These are phyloP conservation scores for Albugo candida DNA, from an alignment of 352 stramenopile genomes.

Conservation along the genomic window DNA sequence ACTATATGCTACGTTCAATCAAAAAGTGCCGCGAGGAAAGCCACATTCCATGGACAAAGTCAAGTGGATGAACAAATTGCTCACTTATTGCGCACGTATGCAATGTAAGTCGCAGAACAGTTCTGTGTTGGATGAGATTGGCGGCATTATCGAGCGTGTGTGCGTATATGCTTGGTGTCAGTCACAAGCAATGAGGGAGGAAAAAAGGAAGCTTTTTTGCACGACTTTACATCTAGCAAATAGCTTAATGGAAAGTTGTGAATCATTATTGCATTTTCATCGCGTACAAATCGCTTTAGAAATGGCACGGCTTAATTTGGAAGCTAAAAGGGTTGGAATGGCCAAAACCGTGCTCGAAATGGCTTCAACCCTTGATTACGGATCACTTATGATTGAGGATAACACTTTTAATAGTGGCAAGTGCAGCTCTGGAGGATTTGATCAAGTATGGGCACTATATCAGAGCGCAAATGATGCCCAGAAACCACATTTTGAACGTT, in stretches of 20 bases:
- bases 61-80: slow-evolving; percentile 17
- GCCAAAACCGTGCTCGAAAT: no score
- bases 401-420: no score
- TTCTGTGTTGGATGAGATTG: slow-evolving; percentile 55
- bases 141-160: slow-evolving; percentile 59
- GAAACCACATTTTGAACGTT: no score
- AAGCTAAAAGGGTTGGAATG: no score
- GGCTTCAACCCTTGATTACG: no score
- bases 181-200: slow-evolving; percentile 50
- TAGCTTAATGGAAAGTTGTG: slow-evolving; percentile 41
- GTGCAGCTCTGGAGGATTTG: no score
- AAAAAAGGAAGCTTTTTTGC: slow-evolving; percentile 43
- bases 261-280: slow-evolving; percentile 61
- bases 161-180: slow-evolving; percentile 75
- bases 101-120: slow-evolving; percentile 51
- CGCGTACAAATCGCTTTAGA: slow-evolving; percentile 70
- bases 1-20: slow-evolving; percentile 5
- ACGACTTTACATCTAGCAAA: slow-evolving; percentile 50
- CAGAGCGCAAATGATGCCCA: no score
- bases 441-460: no score
- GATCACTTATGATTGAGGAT: no score
- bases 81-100: slow-evolving; percentile 16
- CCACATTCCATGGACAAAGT: neutral
- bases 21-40: neutral
- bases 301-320: slow-evolving; percentile 70